Percentiles rank a stretch among this genome's conserved stretches.
Conservation (phyloP, 371 early-diverging fungal species). For the Mucor saturninus region DNA sequence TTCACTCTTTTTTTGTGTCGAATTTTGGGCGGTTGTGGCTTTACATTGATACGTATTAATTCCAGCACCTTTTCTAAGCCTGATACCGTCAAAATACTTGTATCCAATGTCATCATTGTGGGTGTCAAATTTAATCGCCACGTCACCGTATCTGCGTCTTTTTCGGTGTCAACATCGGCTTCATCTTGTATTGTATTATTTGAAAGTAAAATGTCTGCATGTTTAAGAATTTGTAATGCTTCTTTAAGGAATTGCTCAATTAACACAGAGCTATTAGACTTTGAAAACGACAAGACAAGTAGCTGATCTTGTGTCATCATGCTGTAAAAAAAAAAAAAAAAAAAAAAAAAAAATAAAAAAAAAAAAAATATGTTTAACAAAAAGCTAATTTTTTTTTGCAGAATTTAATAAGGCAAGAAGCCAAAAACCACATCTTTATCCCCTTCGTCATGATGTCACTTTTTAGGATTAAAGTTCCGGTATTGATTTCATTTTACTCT, state of each 20-base stretch:
- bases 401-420: not conserved
- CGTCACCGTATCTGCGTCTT: conserved; percentile 34
- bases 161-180: conserved; percentile 14
- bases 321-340: not conserved
- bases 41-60: conserved; percentile 45
- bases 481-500: too few relatives aligned
- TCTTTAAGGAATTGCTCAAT: conserved; percentile 33
- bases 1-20: conserved; percentile 11
- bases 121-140: conserved; percentile 52
- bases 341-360: not conserved
- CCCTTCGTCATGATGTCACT: too few relatives aligned
- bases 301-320: conserved; percentile 26
- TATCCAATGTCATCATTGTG: conserved; percentile 51
- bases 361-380: not conserved
- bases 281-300: conserved; percentile 20
- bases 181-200: conserved; percentile 6
- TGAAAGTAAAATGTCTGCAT: conserved; percentile 19
- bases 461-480: too few relatives aligned
- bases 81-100: conserved; percentile 49
- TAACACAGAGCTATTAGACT: conserved; percentile 12
- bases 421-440: not conserved
- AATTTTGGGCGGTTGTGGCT: conserved; percentile 35
- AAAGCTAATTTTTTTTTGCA: too few relatives aligned
- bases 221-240: conserved; percentile 25
- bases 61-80: conserved; percentile 53